phyloP scores from a whole-genome alignment of 768 basidiomycete genomes.

The Leccinum obscurum region DNA sequence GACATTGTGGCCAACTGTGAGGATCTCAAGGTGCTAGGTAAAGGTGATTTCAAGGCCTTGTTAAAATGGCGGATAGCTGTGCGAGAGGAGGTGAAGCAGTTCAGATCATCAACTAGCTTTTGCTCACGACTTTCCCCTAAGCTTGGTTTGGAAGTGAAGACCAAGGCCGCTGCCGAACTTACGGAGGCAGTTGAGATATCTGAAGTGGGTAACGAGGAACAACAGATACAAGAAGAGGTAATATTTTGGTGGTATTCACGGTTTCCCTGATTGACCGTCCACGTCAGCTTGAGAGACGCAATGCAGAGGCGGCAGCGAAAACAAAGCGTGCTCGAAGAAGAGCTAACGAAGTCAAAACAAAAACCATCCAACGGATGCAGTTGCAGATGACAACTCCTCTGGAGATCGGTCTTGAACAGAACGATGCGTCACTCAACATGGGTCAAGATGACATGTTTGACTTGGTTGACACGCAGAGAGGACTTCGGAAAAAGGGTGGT shows the following conservation, averaged over 20 bases:
- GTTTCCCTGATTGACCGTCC: constrained; percentile 8
- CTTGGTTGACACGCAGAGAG: constrained; percentile 60
- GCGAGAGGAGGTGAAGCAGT: constrained; percentile 72
- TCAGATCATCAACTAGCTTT: not conserved
- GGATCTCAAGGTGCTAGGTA: constrained; percentile 96
- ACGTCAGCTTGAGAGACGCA: constrained; percentile 76
- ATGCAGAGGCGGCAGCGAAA: constrained; percentile 70
- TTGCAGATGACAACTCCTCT: constrained; percentile 97
- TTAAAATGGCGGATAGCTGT: constrained; percentile 89
- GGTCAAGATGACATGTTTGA: constrained; percentile 91
- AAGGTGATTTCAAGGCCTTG: constrained; percentile 93
- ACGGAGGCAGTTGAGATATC: constrained; percentile 70
- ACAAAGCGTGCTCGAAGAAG: constrained; percentile 79
- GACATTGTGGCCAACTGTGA: constrained; percentile 84
- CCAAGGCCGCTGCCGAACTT: constrained; percentile 67
- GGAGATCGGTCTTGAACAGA: constrained; percentile 89
- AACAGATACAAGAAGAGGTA: constrained; percentile 88
- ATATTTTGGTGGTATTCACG: not conserved
- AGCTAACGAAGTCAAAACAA: constrained; percentile 84
- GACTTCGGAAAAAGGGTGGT: constrained; percentile 41
- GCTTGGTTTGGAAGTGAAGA: constrained; percentile 84
- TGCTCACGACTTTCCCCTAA: constrained; percentile 30
- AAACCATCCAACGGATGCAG: constrained; percentile 93
- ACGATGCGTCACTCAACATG: constrained; percentile 66
- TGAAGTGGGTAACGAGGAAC: constrained; percentile 81